Evolutionary conservation across 2,329 filamentous ascomycete species (phyloP).

Genomic region (Leptographium galeiforme): DNA sequence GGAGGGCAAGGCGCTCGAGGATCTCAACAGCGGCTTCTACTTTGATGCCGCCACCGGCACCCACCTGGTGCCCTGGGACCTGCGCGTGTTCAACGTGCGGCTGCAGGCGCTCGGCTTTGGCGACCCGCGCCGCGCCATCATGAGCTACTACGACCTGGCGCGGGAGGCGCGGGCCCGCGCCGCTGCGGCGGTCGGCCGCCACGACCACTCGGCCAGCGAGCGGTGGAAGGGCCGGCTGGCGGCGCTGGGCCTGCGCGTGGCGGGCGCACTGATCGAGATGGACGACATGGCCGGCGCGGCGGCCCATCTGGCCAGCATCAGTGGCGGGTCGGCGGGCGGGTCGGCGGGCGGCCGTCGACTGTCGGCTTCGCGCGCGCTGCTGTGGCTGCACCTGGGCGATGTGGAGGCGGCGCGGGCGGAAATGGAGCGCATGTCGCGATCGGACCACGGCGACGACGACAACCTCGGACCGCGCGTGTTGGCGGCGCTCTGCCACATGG

Average conservation of each 20-base stretch:
- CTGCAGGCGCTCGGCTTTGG: conserved; percentile 77
- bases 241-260: conserved; percentile 60
- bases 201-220: conserved; percentile 40
- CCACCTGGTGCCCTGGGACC: conserved; percentile 73
- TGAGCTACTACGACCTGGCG: conserved; percentile 81
- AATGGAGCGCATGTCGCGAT: conserved; percentile 18
- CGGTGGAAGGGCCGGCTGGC: conserved; percentile 60
- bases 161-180: conserved; percentile 58
- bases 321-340: conserved; percentile 17
- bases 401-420: conserved; percentile 49
- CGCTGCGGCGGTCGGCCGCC: conserved; percentile 26
- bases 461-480: conserved; percentile 36
- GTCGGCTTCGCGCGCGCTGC: conserved; percentile 42
- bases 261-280: conserved; percentile 65
- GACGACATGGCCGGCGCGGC: conserved; percentile 72
- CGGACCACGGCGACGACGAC: conserved; percentile 12
- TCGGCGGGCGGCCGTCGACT: conserved; percentile 20
- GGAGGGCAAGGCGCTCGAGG: conserved; percentile 50
- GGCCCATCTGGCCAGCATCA: conserved; percentile 54
- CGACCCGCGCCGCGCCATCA: conserved; percentile 71
- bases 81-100: conserved; percentile 70
- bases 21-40: conserved; percentile 46
- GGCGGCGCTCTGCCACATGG: conserved; percentile 60
- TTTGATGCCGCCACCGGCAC: conserved; percentile 29
- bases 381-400: conserved; percentile 72